Percentiles rank a stretch among this genome's conserved stretches.
Conservation (phyloP, 495 filamentous ascomycete species). For the Xylaria scruposa region DNA sequence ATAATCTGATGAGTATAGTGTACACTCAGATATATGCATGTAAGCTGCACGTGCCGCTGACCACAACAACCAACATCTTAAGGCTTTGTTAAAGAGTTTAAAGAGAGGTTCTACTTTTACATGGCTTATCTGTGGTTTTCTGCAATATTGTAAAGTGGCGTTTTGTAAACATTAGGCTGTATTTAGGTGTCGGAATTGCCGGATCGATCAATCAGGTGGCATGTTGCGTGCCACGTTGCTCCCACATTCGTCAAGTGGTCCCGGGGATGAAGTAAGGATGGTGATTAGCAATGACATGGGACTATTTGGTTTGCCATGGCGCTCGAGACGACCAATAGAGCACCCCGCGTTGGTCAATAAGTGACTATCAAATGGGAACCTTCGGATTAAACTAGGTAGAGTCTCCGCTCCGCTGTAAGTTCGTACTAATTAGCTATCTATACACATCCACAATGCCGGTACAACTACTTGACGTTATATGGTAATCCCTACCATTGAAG, state of each 20-base stretch:
- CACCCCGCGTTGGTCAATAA: background rate
- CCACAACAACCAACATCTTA: background rate
- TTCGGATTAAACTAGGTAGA: background rate
- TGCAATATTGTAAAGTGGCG: background rate
- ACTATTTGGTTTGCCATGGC: background rate
- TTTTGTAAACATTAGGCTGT: background rate
- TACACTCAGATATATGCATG: background rate
- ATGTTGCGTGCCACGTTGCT: background rate
- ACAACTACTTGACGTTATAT: background rate
- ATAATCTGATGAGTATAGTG: background rate
- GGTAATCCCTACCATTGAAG: background rate
- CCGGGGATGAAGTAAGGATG: background rate
- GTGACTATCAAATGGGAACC: conserved; percentile 9
- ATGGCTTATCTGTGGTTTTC: background rate
- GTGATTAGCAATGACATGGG: background rate
- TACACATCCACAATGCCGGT: background rate
- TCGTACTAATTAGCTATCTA: conserved; percentile 10
- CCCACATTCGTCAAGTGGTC: background rate
- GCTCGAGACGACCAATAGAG: conserved; percentile 8
- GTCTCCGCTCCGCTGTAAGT: conserved; percentile 17
- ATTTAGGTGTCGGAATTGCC: background rate
- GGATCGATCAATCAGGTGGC: background rate
- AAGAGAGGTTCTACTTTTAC: background rate
- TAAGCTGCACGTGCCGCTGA: background rate
- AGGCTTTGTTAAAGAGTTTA: background rate